A percentile compares a stretch with the other conserved stretches of the same genome.
These are phyloP conservation scores for Aspergillus sp. DNA, from an alignment of 2,329 filamentous ascomycete genomes.

Conservation along the genomic window DNA sequence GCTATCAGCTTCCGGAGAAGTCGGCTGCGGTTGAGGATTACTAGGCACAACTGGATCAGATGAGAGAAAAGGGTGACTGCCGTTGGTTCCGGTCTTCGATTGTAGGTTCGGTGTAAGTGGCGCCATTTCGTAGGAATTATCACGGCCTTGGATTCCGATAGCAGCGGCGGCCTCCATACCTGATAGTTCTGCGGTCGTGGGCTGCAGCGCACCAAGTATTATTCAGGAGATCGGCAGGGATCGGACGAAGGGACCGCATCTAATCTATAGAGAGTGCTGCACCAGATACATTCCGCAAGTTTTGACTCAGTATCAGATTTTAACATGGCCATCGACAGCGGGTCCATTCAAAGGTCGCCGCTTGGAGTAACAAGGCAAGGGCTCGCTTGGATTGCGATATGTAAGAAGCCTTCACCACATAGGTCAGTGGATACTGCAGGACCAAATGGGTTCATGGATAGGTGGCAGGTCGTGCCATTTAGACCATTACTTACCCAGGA, in stretches of 20 bases:
- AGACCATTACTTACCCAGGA: no score
- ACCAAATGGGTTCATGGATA: not conserved
- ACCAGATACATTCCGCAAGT: conserved; percentile 10
- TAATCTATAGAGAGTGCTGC: conserved; percentile 3
- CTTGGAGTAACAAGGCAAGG: conserved; percentile 10
- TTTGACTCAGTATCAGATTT: conserved; percentile 19
- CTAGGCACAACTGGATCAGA: conserved; percentile 1
- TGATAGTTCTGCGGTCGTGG: not conserved
- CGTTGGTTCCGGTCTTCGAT: conserved; percentile 3
- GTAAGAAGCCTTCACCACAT: conserved; percentile 7
- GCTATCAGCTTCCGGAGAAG: not conserved
- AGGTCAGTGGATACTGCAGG: conserved; percentile 8
- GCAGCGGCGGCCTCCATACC: conserved; percentile 25
- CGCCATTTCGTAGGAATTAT: conserved; percentile 4
- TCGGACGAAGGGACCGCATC: not conserved
- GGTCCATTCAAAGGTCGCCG: conserved; percentile 20
- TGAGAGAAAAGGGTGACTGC: conserved; percentile 4
- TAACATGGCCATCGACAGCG: conserved; percentile 22
- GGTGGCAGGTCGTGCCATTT: not conserved
- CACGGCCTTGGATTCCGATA: conserved; percentile 15
- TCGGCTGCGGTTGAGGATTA: not conserved
- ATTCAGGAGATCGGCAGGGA: not conserved
- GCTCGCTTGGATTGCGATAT: conserved; percentile 11
- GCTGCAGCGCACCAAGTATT: not conserved
- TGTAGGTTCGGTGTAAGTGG: conserved; percentile 16